phyloP scores from a whole-genome alignment of 140 eudicot genomes.

The Senecio squalidus region DNA sequence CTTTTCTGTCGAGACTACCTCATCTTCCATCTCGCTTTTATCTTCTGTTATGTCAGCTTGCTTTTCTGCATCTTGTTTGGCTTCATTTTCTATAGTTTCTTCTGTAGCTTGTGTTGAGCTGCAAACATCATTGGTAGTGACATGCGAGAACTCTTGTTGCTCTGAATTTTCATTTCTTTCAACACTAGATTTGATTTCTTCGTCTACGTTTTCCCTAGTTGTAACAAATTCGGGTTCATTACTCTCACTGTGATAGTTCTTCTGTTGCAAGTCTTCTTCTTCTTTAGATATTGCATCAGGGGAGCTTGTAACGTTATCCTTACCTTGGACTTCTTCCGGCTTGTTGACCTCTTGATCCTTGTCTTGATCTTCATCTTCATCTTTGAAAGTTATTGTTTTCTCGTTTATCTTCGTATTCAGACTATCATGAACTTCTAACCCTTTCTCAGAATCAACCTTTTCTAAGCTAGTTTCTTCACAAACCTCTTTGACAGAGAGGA shows the following conservation, averaged over 20 bases:
- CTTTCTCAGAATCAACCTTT: neutral
- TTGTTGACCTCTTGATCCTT: neutral
- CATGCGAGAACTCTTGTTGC: no score
- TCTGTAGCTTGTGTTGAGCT: no score
- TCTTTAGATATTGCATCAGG: neutral
- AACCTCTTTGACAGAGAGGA: neutral
- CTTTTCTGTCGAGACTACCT: constrained; percentile 16
- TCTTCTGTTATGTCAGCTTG: constrained; percentile 7
- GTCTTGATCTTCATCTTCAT: neutral
- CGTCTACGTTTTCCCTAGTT: no score
- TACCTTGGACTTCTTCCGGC: neutral
- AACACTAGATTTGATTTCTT: no score
- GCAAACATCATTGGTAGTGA: no score
- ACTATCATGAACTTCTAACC: neutral
- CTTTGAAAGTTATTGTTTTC: neutral
- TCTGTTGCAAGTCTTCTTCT: no score
- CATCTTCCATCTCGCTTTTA: constrained; percentile 16
- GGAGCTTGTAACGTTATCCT: constrained; percentile 16
- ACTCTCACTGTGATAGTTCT: no score
- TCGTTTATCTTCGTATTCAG: neutral
- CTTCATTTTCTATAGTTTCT: constrained; percentile 18
- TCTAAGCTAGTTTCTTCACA: constrained; percentile 11
- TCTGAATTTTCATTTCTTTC: no score
- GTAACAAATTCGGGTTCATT: no score
- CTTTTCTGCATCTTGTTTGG: constrained; percentile 4